Conservation (phyloP, 148 eudicot genomes). For the Persicaria maculosa region DNA sequence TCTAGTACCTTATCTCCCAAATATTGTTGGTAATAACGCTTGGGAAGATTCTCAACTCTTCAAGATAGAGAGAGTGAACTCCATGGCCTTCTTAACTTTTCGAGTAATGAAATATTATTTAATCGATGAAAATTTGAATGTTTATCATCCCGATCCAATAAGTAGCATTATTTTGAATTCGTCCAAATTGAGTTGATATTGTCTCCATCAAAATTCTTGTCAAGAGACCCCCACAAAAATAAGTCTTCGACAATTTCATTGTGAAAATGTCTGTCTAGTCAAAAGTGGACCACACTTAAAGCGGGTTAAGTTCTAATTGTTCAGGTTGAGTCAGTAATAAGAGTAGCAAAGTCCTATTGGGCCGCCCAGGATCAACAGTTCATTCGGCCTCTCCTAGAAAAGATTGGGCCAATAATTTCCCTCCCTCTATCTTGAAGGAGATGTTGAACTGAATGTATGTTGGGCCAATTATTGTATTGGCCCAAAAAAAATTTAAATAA, state of each 20-base stretch:
- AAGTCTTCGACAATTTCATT: too few species aligned
- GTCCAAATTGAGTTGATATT: neutral
- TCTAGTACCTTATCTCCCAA: too few species aligned
- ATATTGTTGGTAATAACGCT: too few species aligned
- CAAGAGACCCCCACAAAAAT: neutral
- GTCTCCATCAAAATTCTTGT: neutral
- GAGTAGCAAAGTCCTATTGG: neutral
- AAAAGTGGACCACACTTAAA: neutral
- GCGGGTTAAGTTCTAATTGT: slow-evolving; percentile 10
- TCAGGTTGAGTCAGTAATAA: slow-evolving; percentile 13
- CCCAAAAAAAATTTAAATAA: too few species aligned
- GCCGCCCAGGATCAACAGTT: neutral
- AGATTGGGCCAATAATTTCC: too few species aligned
- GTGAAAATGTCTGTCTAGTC: neutral
- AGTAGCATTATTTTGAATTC: too few species aligned
- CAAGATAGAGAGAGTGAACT: too few species aligned
- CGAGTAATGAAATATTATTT: neutral
- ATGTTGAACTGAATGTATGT: too few species aligned
- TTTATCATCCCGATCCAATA: neutral
- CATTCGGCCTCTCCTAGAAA: neutral
- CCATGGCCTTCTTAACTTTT: neutral
- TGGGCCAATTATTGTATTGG: too few species aligned
- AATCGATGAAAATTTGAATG: neutral
- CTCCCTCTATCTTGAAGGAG: too few species aligned
- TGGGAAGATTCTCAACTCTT: too few species aligned